These are phyloP conservation scores for Penicillium sp. DNA, from an alignment of 2,329 filamentous ascomycete species.

Conservation along the genomic window DNA sequence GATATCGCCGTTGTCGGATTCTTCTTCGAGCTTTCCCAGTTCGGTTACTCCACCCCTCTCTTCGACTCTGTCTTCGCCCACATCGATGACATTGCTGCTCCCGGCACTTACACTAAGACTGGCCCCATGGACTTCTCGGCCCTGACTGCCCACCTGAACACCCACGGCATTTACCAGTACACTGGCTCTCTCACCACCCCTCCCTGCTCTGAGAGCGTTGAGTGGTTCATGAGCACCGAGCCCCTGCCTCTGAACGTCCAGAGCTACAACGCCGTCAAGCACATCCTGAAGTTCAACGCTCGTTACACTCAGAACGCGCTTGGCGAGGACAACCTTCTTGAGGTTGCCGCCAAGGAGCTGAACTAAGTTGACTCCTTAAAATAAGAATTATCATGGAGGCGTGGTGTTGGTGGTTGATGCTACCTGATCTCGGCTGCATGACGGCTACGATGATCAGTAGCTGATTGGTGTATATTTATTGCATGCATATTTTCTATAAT, in stretches of 20 bases:
- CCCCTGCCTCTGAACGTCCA: constrained; percentile 53
- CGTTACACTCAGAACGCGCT: constrained; percentile 58
- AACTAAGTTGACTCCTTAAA: constrained; percentile 1
- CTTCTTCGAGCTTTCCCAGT: constrained; percentile 47
- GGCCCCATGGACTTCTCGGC: constrained; percentile 49
- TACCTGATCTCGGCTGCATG: not conserved
- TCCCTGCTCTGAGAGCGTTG: constrained; percentile 62
- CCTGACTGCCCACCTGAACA: constrained; percentile 44
- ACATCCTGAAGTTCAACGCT: constrained; percentile 60
- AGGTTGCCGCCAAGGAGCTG: constrained; percentile 22
- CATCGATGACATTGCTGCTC: constrained; percentile 43
- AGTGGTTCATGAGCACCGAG: constrained; percentile 47
- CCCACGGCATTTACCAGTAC: constrained; percentile 55
- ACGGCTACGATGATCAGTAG: not conserved
- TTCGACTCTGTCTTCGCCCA: constrained; percentile 55
- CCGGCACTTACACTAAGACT: constrained; percentile 46
- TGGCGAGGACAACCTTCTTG: constrained; percentile 51
- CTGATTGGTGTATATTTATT: not conserved
- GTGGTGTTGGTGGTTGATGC: not conserved
- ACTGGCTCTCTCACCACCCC: constrained; percentile 65
- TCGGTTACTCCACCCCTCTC: constrained; percentile 43
- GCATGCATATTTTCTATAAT: not conserved
- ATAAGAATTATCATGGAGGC: not conserved
- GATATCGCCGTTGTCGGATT: constrained; percentile 46
- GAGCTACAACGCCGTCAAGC: constrained; percentile 58